Conservation (phyloP, 2,329 filamentous ascomycete species). For the Tolypocladium amazonense region DNA sequence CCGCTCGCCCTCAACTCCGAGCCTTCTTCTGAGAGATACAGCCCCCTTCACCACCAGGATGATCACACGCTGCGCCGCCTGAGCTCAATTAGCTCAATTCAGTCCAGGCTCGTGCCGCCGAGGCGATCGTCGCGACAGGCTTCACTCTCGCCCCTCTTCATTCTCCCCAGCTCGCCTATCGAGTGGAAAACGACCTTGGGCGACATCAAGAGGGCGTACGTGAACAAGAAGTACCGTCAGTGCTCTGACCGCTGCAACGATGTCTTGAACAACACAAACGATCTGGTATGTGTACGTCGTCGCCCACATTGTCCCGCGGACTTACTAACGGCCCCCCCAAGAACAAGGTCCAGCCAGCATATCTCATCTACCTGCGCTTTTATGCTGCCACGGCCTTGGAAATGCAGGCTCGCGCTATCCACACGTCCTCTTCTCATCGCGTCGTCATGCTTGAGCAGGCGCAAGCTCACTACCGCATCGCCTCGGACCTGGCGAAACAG, state of each 20-base stretch:
- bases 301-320: not conserved
- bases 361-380: constrained; percentile 49
- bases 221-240: constrained; percentile 37
- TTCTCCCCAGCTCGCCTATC: constrained; percentile 29
- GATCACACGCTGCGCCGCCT: not conserved
- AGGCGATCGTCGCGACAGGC: not conserved
- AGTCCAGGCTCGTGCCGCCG: constrained; percentile 4
- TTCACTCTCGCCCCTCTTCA: constrained; percentile 10
- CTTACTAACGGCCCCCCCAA: constrained; percentile 5
- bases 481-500: constrained; percentile 32
- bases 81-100: not conserved
- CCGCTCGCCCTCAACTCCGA: constrained; percentile 17
- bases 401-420: constrained; percentile 40
- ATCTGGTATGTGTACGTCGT: constrained; percentile 24
- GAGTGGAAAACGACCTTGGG: constrained; percentile 42
- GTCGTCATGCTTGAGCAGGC: constrained; percentile 39
- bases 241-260: constrained; percentile 43
- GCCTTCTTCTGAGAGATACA: not conserved
- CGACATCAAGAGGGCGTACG: constrained; percentile 44
- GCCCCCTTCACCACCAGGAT: not conserved
- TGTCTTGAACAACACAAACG: constrained; percentile 37
- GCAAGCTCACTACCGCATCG: constrained; percentile 38
- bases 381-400: constrained; percentile 52
- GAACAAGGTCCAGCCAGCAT: constrained; percentile 36
- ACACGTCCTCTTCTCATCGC: constrained; percentile 33